phyloP scores from a whole-genome alignment of 2,329 filamentous ascomycete genomes.

The Cryphonectria japonica region DNA sequence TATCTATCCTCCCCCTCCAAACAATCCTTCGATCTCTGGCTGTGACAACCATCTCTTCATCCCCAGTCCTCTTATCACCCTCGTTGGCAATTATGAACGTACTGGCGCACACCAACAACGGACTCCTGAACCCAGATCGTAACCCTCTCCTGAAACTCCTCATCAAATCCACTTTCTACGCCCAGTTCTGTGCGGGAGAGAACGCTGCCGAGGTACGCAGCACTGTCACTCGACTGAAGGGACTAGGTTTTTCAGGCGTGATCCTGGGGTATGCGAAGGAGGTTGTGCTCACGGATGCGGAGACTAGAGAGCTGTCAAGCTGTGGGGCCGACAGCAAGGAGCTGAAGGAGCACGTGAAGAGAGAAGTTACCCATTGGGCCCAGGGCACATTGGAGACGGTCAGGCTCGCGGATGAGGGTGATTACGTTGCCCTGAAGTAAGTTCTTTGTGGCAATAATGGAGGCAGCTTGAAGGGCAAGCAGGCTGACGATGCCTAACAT shows the following conservation, averaged over 20 bases:
- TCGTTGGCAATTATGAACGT: conserved; percentile 70
- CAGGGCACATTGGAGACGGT: conserved; percentile 77
- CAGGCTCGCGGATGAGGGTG: conserved; percentile 68
- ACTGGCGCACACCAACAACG: conserved; percentile 70
- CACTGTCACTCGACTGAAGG: conserved; percentile 68
- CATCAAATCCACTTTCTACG: conserved; percentile 83
- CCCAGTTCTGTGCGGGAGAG: conserved; percentile 89
- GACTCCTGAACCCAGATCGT: conserved; percentile 71
- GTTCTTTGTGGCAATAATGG: conserved; percentile 22
- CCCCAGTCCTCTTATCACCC: conserved; percentile 68
- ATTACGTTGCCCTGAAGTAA: conserved; percentile 69
- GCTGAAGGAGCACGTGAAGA: conserved; percentile 52
- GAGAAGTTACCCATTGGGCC: conserved; percentile 73
- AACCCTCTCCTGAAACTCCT: conserved; percentile 73
- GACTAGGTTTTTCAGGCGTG: conserved; percentile 79
- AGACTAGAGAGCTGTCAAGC: conserved; percentile 49
- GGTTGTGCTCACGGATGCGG: conserved; percentile 68
- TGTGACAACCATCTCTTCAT: conserved; percentile 72
- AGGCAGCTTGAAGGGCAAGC: neutral
- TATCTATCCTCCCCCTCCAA: conserved; percentile 68
- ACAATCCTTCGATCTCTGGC: conserved; percentile 71
- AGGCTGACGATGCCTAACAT: neutral
- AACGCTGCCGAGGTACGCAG: conserved; percentile 67
- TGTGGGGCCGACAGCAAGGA: conserved; percentile 49
- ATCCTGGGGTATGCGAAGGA: conserved; percentile 85